Evolutionary conservation across 805 yeast genomes (phyloP).

Genomic region (Lipomyces sp.): DNA sequence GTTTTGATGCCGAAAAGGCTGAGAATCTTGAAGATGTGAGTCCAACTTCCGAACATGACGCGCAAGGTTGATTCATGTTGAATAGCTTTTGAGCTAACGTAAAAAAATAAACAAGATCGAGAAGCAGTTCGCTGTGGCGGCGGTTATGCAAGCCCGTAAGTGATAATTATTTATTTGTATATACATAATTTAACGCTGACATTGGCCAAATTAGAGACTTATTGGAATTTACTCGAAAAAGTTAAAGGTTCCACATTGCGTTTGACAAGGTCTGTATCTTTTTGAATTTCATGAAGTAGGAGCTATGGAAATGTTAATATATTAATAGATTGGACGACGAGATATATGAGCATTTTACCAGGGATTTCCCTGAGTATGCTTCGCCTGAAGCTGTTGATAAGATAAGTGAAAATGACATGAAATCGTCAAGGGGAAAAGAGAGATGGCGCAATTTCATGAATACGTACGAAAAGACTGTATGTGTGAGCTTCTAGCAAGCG

Average conservation of each 20-base stretch:
- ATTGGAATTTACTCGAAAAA: conserved; percentile 78
- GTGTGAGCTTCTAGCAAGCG: not conserved
- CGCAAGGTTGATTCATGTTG: not conserved
- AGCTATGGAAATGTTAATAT: not conserved
- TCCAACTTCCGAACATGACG: not conserved
- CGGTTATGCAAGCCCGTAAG: conserved; percentile 83
- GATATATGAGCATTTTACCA: conserved; percentile 51
- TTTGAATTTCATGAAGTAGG: not conserved
- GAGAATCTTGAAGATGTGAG: conserved; percentile 82
- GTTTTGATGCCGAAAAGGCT: conserved; percentile 84
- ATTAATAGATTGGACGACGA: conserved; percentile 46
- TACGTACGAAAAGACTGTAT: conserved; percentile 66
- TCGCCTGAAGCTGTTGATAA: conserved; percentile 57
- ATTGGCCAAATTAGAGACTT: conserved; percentile 55
- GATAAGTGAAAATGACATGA: conserved; percentile 80
- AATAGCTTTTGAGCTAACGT: conserved; percentile 26
- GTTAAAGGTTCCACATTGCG: conserved; percentile 80
- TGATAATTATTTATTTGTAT: not conserved
- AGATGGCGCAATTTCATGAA: conserved; percentile 90
- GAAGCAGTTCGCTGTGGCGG: conserved; percentile 96
- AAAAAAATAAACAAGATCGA: conserved; percentile 58
- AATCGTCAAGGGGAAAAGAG: conserved; percentile 75
- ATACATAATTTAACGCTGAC: not conserved
- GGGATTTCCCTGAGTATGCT: conserved; percentile 87
- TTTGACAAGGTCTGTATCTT: conserved; percentile 44